Percentiles rank a stretch among this genome's conserved stretches.
Conservation (phyloP, 2,329 filamentous ascomycete genomes). For the Fusarium sp. region DNA sequence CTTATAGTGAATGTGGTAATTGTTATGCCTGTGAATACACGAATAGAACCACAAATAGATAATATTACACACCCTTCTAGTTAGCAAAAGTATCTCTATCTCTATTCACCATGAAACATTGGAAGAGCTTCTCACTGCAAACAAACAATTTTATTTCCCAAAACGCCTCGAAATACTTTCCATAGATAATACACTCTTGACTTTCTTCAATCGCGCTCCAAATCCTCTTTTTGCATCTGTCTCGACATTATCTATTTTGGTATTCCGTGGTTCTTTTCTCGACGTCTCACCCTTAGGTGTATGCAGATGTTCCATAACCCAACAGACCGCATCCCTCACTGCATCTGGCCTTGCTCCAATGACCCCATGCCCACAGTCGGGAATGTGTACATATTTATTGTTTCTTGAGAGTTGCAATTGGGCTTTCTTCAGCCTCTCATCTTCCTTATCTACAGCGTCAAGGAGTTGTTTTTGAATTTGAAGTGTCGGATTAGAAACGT, state of each 20-base stretch:
- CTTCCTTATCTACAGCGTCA: slow-evolving; percentile 33
- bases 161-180: background rate
- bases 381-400: slow-evolving; percentile 36
- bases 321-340: slow-evolving; percentile 27
- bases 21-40: no score
- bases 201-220: background rate
- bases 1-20: no score
- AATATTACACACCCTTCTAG: background rate
- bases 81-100: background rate
- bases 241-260: rapidly evolving
- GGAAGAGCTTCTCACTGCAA: background rate
- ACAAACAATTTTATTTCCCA: background rate
- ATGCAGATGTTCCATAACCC: slow-evolving; percentile 35
- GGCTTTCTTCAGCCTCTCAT: slow-evolving; percentile 39
- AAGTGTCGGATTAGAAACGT: slow-evolving; percentile 11
- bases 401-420: slow-evolving; percentile 36
- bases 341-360: slow-evolving; percentile 31
- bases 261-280: rapidly evolving
- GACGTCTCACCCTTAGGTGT: rapidly evolving
- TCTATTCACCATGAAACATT: background rate
- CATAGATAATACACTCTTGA: background rate
- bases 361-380: slow-evolving; percentile 39
- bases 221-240: background rate
- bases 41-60: no score
- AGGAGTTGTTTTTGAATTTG: slow-evolving; percentile 27